phyloP scores from a whole-genome alignment of 257 asterid species.

The Lithospermum erythrorhizon region DNA sequence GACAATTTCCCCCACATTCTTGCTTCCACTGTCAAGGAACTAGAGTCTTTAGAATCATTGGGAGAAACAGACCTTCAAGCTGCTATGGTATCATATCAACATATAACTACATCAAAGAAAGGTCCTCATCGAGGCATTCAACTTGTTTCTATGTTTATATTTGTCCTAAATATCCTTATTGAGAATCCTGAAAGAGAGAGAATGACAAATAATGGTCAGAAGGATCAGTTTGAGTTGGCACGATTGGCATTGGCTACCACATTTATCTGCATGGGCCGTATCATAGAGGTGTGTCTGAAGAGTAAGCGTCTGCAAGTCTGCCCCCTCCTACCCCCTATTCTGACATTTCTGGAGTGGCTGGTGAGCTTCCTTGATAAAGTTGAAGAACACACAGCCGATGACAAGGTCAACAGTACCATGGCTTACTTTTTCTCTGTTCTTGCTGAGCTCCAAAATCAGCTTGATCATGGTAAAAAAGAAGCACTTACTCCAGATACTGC shows the following conservation, averaged over 20 bases:
- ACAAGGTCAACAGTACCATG: slow-evolving; percentile 43
- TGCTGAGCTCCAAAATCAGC: slow-evolving; percentile 39
- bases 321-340: slow-evolving; percentile 65
- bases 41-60: slow-evolving; percentile 42
- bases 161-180: slow-evolving; percentile 35
- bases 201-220: slow-evolving; percentile 21
- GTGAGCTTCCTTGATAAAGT: slow-evolving; percentile 33
- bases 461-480: slow-evolving; percentile 18
- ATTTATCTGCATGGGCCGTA: slow-evolving; percentile 59
- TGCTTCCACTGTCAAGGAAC: slow-evolving; percentile 43
- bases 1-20: slow-evolving; percentile 55
- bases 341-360: slow-evolving; percentile 73
- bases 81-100: slow-evolving; percentile 44
- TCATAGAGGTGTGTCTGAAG: slow-evolving; percentile 49
- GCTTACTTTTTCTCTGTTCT: slow-evolving; percentile 48
- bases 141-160: slow-evolving; percentile 62
- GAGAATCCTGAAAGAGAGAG: slow-evolving; percentile 27
- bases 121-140: slow-evolving; percentile 82
- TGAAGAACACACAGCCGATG: slow-evolving; percentile 30
- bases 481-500: slow-evolving; percentile 27
- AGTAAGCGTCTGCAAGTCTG: slow-evolving; percentile 19
- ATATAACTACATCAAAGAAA: slow-evolving; percentile 38
- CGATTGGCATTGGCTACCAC: slow-evolving; percentile 45
- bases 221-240: slow-evolving; percentile 23
- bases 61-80: slow-evolving; percentile 35